Evolutionary conservation across 2,329 filamentous ascomycete species (phyloP).

Genomic region (Exophiala bonariae): DNA sequence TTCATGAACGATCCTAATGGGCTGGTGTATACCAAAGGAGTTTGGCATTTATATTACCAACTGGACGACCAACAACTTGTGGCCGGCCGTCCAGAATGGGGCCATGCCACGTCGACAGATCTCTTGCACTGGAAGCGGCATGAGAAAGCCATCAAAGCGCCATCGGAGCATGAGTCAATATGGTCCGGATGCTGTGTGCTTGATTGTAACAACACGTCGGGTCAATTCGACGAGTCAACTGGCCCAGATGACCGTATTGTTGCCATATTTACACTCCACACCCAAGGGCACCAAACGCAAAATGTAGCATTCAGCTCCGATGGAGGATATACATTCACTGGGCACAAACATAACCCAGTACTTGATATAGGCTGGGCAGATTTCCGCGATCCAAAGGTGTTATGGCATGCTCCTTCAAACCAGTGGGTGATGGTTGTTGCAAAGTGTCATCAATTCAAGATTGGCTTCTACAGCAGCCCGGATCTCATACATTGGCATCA

Average conservation of each 20-base stretch:
- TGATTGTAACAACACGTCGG: constrained; percentile 64
- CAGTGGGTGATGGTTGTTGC: constrained; percentile 60
- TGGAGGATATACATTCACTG: constrained; percentile 61
- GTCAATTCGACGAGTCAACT: constrained; percentile 61
- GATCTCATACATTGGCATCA: constrained; percentile 61
- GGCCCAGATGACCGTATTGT: constrained; percentile 54
- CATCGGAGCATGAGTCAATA: constrained; percentile 52
- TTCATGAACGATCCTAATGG: constrained; percentile 32
- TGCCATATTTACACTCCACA: constrained; percentile 56
- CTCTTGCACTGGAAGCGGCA: constrained; percentile 8
- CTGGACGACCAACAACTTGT: constrained; percentile 25
- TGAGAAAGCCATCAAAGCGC: constrained; percentile 66
- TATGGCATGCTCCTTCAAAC: constrained; percentile 52
- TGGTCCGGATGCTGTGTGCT: constrained; percentile 59
- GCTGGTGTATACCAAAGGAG: constrained; percentile 23
- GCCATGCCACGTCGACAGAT: constrained; percentile 30
- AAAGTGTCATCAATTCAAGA: constrained; percentile 54
- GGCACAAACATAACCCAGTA: constrained; percentile 61
- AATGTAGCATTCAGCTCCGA: constrained; percentile 64
- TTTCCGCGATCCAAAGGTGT: constrained; percentile 66
- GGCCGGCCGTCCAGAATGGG: constrained; percentile 31
- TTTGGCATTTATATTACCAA: constrained; percentile 30
- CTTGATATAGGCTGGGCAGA: constrained; percentile 55
- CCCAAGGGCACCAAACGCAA: constrained; percentile 48
- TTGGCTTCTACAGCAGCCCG: constrained; percentile 61